Conservation (phyloP, 2,329 filamentous ascomycete species). For the Tolypocladium guangdongense region DNA sequence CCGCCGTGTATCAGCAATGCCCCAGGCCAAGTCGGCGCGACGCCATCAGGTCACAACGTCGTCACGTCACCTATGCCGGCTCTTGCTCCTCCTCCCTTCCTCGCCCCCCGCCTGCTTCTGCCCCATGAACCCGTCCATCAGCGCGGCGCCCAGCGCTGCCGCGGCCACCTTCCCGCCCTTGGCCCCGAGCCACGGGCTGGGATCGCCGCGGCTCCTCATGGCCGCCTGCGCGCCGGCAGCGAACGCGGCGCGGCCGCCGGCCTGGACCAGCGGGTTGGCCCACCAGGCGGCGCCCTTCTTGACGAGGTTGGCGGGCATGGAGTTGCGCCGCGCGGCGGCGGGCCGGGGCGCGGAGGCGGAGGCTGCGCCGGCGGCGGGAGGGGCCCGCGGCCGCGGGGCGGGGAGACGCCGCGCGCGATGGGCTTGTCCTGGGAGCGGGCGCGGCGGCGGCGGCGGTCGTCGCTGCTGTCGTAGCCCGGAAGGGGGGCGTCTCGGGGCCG, state of each 20-base stretch:
- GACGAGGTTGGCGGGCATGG: slow-evolving; percentile 19
- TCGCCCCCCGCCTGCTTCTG: slow-evolving; percentile 22
- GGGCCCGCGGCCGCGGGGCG: slow-evolving; percentile 13
- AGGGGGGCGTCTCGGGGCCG: slow-evolving; percentile 1
- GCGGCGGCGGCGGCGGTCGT: slow-evolving; percentile 7
- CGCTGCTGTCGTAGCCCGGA: slow-evolving; percentile 9
- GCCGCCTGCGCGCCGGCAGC: slow-evolving; percentile 37
- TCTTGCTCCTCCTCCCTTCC: neutral
- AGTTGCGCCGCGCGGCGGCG: slow-evolving; percentile 15
- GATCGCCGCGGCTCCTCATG: slow-evolving; percentile 32
- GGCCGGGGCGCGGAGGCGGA: slow-evolving; percentile 6
- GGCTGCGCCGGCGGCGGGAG: slow-evolving; percentile 4
- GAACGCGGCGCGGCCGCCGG: slow-evolving; percentile 34
- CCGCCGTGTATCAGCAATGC: neutral
- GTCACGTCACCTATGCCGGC: neutral
- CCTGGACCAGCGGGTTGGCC: slow-evolving; percentile 25
- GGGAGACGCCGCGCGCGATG: slow-evolving; percentile 7
- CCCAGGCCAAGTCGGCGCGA: neutral
- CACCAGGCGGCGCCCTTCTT: slow-evolving; percentile 18
- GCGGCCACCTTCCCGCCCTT: slow-evolving; percentile 39
- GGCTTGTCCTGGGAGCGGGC: slow-evolving; percentile 14
- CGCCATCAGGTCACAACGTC: neutral
- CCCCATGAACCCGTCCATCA: slow-evolving; percentile 34
- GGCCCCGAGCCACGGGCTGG: slow-evolving; percentile 34
- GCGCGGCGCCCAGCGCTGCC: slow-evolving; percentile 35